Evolutionary conservation across 1,284 basidiomycete genomes (phyloP), one percentile per base, ranked within the genome.

Genomic region (Amylostereum chailletii): DNA sequence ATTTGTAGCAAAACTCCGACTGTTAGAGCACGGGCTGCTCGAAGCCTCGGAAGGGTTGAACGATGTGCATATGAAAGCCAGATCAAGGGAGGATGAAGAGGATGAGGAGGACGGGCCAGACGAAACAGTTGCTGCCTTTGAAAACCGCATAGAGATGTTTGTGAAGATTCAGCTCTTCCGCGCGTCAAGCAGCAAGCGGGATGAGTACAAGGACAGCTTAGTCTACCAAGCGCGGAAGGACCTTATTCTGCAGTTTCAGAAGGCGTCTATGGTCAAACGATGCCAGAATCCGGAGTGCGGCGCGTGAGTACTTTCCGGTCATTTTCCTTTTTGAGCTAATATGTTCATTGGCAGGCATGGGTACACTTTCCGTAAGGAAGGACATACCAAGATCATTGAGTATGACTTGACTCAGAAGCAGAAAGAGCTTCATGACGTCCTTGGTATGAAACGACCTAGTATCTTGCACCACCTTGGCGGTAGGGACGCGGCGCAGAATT

Each of bases 341-440:
- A 34, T 50, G 19, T 19, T 1, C 44, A 48, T 34, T 42, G 48
- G 1, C 57, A 95, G 93, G n/a, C 70, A 78, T 60, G 83, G 77
- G 1, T 92, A 91, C 62, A 89, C 90, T 0, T 90, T 92, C 67
- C 85, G 94, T 52, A 97, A 94, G 65, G 96, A 99, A 63, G 93
- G 91, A 1, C 79, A 90, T 62, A 90, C 91, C 52, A 98, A 97
- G 70, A 81, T 99, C 55, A 87, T 98, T 63, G 94, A 98, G 69
- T 90, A 90, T 60, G 93, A 94, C 59, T 76, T 98, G 32, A 75
- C 89, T 1, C 51, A 67, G 4, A 95, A 94, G 67, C 87, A 94
- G 62, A 90, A 89, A 65, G 72, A 68, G 36, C 74, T 79, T 47
- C 82, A 88, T 63, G 62, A 67, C 4, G 65, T 70, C n/a, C 66